Percentiles rank a stretch among this genome's conserved stretches.
These are phyloP conservation scores for Diaporthe sp. DNA, from an alignment of 2,329 filamentous ascomycete genomes.

Conservation along the genomic window DNA sequence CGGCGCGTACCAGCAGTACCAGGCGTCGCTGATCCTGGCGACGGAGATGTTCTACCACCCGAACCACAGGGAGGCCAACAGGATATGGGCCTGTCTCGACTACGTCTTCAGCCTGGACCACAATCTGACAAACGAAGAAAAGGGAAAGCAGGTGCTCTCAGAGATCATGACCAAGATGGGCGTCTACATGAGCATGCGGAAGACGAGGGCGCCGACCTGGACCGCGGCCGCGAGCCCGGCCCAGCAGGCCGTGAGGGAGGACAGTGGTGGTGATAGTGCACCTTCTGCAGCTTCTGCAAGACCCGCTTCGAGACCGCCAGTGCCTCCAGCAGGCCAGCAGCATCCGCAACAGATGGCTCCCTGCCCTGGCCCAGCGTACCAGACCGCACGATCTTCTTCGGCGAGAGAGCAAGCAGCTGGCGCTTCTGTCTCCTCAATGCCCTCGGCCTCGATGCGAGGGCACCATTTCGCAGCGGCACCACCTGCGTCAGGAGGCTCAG, in stretches of 20 bases:
- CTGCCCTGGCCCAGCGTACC: neutral
- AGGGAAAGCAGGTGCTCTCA: constrained; percentile 71
- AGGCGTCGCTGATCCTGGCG: constrained; percentile 77
- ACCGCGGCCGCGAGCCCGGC: constrained; percentile 56
- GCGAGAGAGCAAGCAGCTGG: constrained; percentile 19
- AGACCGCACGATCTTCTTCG: neutral
- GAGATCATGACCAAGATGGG: constrained; percentile 74
- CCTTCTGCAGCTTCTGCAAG: neutral
- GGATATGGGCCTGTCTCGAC: constrained; percentile 80
- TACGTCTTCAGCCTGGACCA: constrained; percentile 77
- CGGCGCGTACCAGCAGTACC: constrained; percentile 81
- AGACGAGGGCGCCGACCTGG: constrained; percentile 65
- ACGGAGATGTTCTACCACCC: constrained; percentile 75
- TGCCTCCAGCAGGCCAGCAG: constrained; percentile 24
- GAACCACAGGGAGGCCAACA: constrained; percentile 68
- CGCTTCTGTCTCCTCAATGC: neutral
- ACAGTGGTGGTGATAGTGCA: neutral
- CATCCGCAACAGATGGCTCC: neutral
- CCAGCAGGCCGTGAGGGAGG: constrained; percentile 53
- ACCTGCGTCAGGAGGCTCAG: neutral
- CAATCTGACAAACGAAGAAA: constrained; percentile 65
- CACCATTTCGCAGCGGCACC: neutral
- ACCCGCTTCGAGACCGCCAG: neutral
- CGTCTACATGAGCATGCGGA: constrained; percentile 71
- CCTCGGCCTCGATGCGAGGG: neutral